Base-by-base conservation (phyloP, 2,329 filamentous ascomycete species). In the Madurella mycetomatis region DNA sequence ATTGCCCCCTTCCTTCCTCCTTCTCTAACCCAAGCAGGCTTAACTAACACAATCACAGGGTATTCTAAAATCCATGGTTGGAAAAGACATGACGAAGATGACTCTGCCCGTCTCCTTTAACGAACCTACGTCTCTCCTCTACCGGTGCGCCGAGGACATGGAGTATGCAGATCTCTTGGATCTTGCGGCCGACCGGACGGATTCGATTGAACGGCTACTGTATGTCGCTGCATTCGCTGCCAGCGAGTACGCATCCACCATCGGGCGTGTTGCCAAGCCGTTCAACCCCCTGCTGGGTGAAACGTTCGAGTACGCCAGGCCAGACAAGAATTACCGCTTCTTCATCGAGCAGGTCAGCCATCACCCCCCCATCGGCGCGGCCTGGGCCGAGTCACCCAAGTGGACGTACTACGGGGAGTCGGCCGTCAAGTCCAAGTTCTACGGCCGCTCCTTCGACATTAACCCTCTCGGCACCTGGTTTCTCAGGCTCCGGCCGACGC, bases 61-160 rank as follows among this genome's bases (percentile, higher is more conserved):
- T 62, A 96, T 99, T 63, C 76, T 99, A 60, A 99, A 97, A 75
- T 97, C 92, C 18, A 97, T 99, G 94, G 96, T 99, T 72, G 94
- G 94, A 60, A 97, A 99, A 70, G 94, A 99, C 68, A 97, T 99
- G 94, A 97, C 94, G 39, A 97, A 95, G 76, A 99, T 99, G 92
- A 97, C 94, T 0, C 76, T 99, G 17, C 94, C 94, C 0, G 94
- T 99, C 2, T 96, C 94, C 0, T 97, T 99, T 77, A 99, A 99
- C 72, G 94, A 99, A 71, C 94, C 94, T 0, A 99, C 94, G 0
- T 97, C 94, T 5, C 77, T 99, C 12, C 80, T 99, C 9, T 94
- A 97, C 71, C 89, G 94, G 68, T 92, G 95, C 42, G 90, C 90
- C 5, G 94, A 99, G 73, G 94, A 99, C 67, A 92, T 99, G 89